These are phyloP conservation scores for Epichloe typhina DNA, from an alignment of 2,329 filamentous ascomycete species.

Conservation along the genomic window DNA sequence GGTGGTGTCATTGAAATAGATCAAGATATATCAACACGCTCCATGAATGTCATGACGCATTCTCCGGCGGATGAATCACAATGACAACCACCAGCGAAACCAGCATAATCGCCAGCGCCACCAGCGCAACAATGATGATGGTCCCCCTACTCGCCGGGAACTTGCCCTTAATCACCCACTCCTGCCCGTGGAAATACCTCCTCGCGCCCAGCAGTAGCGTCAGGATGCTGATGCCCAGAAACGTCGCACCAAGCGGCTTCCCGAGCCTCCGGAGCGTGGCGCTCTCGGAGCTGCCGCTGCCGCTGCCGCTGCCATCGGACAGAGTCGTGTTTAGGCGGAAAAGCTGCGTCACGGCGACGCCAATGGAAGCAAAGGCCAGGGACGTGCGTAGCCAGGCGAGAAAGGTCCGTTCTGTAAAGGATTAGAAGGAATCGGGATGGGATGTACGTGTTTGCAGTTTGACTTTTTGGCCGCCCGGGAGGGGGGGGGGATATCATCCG, in stretches of 20 bases:
- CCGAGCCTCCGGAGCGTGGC: constrained; percentile 48
- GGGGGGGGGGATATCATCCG: too few species aligned
- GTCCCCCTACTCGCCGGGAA: constrained; percentile 65
- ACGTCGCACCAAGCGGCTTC: constrained; percentile 63
- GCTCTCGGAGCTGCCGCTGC: constrained; percentile 20
- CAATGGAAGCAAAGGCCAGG: constrained; percentile 68
- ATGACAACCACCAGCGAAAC: constrained; percentile 46
- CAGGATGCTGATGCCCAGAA: constrained; percentile 62
- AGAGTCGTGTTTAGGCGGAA: constrained; percentile 68
- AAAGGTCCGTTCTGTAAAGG: constrained; percentile 58
- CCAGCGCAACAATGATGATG: constrained; percentile 53
- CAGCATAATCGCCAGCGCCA: constrained; percentile 51
- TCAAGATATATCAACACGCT: not conserved
- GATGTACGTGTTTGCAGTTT: not conserved
- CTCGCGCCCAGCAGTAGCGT: constrained; percentile 66
- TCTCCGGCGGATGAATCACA: constrained; percentile 32
- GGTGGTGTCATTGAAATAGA: too few species aligned
- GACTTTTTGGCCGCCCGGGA: too few species aligned
- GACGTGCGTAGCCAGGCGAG: constrained; percentile 76
- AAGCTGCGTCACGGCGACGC: constrained; percentile 71
- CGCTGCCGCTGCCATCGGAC: constrained; percentile 13
- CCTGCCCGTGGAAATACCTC: constrained; percentile 64
- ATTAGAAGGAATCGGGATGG: not conserved
- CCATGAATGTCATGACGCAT: constrained; percentile 6
- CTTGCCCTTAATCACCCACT: constrained; percentile 68